Evolutionary conservation across 2,329 filamentous ascomycete genomes (phyloP).

Genomic region (Neopestalotiopsis sp.): DNA sequence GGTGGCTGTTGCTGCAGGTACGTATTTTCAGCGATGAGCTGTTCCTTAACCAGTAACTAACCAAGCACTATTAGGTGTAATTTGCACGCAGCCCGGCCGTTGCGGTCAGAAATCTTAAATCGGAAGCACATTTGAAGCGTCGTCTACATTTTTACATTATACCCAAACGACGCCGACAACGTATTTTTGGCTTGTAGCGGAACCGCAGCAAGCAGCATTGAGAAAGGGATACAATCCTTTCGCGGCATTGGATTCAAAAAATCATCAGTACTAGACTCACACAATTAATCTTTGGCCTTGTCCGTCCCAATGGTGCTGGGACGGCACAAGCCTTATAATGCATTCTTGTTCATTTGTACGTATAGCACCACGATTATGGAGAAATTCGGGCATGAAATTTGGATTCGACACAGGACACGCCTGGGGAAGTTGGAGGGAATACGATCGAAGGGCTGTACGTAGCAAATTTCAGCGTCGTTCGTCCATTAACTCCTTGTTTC

Average conservation of each 20-base stretch:
- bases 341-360: constrained; percentile 17
- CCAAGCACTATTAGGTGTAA: neutral
- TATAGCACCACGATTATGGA: neutral
- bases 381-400: constrained; percentile 9
- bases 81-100: neutral
- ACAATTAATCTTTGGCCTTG: constrained; percentile 11
- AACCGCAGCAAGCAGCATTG: neutral
- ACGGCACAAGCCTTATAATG: constrained; percentile 5
- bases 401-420: neutral
- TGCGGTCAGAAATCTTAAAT: neutral
- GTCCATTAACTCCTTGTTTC: neutral
- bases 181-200: neutral
- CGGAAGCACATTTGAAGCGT: neutral
- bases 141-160: constrained; percentile 6
- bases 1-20: constrained; percentile 59
- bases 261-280: constrained; percentile 15
- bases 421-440: neutral
- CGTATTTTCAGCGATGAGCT: constrained; percentile 29
- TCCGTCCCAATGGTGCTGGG: neutral
- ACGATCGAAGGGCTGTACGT: constrained; percentile 1
- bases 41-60: neutral
- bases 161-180: constrained; percentile 2
- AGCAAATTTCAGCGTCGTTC: constrained; percentile 10
- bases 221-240: neutral
- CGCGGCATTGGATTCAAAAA: neutral